These are phyloP conservation scores for Xylaria sp. DNA, from an alignment of 2,329 filamentous ascomycete species.

Conservation along the genomic window DNA sequence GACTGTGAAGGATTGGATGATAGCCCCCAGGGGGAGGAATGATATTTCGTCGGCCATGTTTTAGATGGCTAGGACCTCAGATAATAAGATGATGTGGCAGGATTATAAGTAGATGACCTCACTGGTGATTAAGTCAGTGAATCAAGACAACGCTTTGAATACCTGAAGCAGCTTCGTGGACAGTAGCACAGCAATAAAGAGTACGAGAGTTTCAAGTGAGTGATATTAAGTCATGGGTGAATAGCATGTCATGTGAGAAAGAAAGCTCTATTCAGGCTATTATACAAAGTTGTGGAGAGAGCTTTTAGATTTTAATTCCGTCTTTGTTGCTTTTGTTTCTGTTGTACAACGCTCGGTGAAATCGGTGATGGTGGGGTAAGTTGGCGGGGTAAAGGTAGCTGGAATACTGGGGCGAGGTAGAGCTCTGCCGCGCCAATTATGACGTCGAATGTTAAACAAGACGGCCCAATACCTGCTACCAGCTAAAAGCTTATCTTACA, in stretches of 20 bases:
- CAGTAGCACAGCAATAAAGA: background rate
- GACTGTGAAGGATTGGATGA: slow-evolving; percentile 83
- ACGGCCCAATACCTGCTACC: slow-evolving; percentile 19
- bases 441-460: slow-evolving; percentile 20
- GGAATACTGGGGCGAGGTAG: background rate
- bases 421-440: slow-evolving; percentile 33
- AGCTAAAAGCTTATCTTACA: too few species aligned
- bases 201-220: slow-evolving; percentile 3
- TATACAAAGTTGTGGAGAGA: slow-evolving; percentile 22
- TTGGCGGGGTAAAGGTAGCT: slow-evolving; percentile 32
- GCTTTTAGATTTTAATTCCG: background rate
- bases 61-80: background rate
- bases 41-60: slow-evolving; percentile 59
- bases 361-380: slow-evolving; percentile 31
- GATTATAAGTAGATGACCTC: background rate
- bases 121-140: background rate
- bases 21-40: slow-evolving; percentile 80
- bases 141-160: background rate
- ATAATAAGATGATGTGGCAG: background rate
- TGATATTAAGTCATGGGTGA: background rate
- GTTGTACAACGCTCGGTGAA: background rate
- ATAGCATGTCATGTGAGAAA: background rate
- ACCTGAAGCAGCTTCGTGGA: background rate
- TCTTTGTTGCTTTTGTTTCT: background rate
- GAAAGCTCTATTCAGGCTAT: slow-evolving; percentile 34